Evolutionary conservation across 257 asterid species (phyloP), one percentile per base, ranked within the genome.

Genomic region (Solanum dulcamara): DNA sequence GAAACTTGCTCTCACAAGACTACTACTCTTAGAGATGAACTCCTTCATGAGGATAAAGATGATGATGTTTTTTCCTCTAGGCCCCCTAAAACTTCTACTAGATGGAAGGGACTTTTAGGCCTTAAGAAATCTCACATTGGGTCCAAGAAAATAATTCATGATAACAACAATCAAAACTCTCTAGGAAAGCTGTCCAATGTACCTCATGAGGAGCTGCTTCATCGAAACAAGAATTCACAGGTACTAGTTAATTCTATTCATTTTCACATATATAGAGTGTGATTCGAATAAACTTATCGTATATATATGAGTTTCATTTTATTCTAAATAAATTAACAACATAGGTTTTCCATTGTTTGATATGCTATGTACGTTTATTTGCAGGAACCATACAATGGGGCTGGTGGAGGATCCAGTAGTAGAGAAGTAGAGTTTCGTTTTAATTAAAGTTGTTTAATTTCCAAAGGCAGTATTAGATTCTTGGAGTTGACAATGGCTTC

Each of bases 71-170:
- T 89, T 26, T 88, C 94, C 0, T 62, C 77, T 62, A 91, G 93
- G 92, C 98, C 99, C 0, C 98, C 98, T 13, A 96, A 93, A 88
- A 93, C 92, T 88, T 94, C 97, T 32, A 85, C 93, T 3, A 89
- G 98, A 85, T 94, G 99, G 99, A 96, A 91, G 86, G 99, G 98
- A 0, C 89, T 96, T 75, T 84, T 94, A 6, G 98, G 99, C 7
- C 93, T 96, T 1, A 90, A 91, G 50, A 96, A 92, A 35, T 88
- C 98, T 2, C 98, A 93, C 91, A 91, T 92, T 86, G 97, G 94
- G 22, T 94, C 99, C 44, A 93, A 88, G 89, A 96, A 91, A 51
- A 20, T 91, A 33, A 9, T 18, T n/a, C n/a, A n/a, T 22, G 96
- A 93, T 17, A 90, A 89, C 64, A 71, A 42, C 32, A 30, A 38